Evolutionary conservation across 495 filamentous ascomycete species (phyloP).

Genomic region (Peziza echinospora): DNA sequence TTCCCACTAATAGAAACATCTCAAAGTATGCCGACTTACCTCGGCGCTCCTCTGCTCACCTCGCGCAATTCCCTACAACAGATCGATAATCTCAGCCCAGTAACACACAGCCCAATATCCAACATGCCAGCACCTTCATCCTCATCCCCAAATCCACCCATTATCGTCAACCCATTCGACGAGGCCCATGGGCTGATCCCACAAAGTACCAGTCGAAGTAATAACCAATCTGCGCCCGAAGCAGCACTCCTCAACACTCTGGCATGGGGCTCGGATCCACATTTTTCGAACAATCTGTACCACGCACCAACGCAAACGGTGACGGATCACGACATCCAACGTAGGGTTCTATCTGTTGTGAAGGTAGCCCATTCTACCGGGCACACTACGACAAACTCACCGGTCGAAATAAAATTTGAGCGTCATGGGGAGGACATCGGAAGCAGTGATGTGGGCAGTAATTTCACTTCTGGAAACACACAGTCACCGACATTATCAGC

Average conservation of each 20-base stretch:
- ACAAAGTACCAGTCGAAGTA: conserved; percentile 6
- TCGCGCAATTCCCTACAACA: too few species aligned
- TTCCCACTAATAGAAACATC: too few species aligned
- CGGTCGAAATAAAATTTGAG: conserved; percentile 17
- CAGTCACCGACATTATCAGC: conserved; percentile 8
- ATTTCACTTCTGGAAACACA: conserved; percentile 14
- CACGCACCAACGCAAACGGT: conserved; percentile 12
- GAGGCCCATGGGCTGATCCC: conserved; percentile 12
- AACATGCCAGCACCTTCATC: conserved; percentile 8
- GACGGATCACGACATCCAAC: conserved; percentile 13
- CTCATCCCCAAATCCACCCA: conserved; percentile 4
- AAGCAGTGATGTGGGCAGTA: conserved; percentile 10
- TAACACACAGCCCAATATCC: conserved; percentile 10
- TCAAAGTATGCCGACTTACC: too few species aligned
- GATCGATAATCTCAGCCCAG: too few species aligned
- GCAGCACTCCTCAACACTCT: conserved; percentile 9
- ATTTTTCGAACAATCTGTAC: conserved; percentile 19
- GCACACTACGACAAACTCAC: conserved; percentile 18
- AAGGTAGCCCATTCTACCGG: conserved; percentile 14
- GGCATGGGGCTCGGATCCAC: conserved; percentile 19
- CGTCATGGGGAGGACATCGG: conserved; percentile 13
- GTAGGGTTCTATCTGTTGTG: conserved; percentile 15
- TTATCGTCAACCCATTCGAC: conserved; percentile 16
- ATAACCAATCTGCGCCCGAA: conserved; percentile 8
- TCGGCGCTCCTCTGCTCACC: too few species aligned